A percentile compares a stretch with the other conserved stretches of the same genome.
phyloP scores from a whole-genome alignment of 2,329 filamentous ascomycete genomes.

The Coniochaeta ligniaria region DNA sequence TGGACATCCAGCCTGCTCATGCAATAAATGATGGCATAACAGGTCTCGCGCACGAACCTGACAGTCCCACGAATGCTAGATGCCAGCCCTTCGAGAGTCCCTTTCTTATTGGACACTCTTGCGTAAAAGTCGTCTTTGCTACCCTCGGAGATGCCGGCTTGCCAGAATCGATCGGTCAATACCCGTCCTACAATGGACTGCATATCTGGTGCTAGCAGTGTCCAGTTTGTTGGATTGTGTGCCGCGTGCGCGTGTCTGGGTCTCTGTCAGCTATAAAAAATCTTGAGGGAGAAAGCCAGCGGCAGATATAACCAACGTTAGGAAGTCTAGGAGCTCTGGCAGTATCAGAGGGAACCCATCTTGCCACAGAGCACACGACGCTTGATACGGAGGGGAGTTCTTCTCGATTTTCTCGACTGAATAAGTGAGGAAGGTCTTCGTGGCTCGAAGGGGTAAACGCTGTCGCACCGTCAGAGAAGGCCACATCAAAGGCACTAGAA shows the following conservation, averaged over 20 bases:
- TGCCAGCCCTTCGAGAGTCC: conserved; percentile 85
- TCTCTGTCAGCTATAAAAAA: conserved; percentile 5
- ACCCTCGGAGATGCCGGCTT: conserved; percentile 91
- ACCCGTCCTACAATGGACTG: conserved; percentile 72
- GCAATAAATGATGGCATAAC: conserved; percentile 90
- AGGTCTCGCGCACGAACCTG: conserved; percentile 83
- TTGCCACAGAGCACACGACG: conserved; percentile 77
- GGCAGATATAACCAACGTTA: conserved; percentile 44
- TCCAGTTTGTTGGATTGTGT: conserved; percentile 82
- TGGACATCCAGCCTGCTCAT: conserved; percentile 80
- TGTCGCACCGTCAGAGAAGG: neutral
- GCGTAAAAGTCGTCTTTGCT: conserved; percentile 97
- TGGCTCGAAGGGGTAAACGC: conserved; percentile 68
- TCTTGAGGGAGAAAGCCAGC: neutral
- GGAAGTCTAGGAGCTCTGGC: conserved; percentile 76
- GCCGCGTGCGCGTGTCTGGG: conserved; percentile 79
- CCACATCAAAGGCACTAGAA: neutral
- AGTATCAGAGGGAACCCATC: conserved; percentile 75
- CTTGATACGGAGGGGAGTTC: conserved; percentile 62
- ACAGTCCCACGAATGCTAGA: conserved; percentile 88
- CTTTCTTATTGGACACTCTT: conserved; percentile 80
- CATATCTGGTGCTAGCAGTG: conserved; percentile 66
- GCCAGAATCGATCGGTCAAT: conserved; percentile 94
- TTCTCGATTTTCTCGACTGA: conserved; percentile 85
- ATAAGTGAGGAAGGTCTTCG: conserved; percentile 86